A percentile compares a stretch with the other conserved stretches of the same genome.
Conservation (phyloP, 768 basidiomycete genomes). For the Neoboletus brunneissimus region DNA sequence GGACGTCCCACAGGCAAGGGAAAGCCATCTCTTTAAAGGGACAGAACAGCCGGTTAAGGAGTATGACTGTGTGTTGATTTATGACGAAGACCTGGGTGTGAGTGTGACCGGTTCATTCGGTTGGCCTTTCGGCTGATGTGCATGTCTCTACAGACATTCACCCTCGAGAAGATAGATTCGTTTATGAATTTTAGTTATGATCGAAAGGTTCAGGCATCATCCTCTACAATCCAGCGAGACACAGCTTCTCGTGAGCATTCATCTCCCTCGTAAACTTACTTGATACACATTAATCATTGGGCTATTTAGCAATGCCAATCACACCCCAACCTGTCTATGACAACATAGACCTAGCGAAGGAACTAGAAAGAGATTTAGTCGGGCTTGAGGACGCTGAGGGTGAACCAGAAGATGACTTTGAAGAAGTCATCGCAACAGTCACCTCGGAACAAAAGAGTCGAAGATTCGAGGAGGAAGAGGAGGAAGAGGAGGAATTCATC, state of each 20-base stretch:
- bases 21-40: constrained; percentile 57
- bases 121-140: constrained; percentile 7
- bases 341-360: constrained; percentile 28
- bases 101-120: constrained; percentile 31
- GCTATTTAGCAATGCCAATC: constrained; percentile 15
- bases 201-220: constrained; percentile 37
- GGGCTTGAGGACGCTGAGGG: constrained; percentile 37
- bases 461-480: constrained; percentile 26
- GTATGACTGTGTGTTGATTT: constrained; percentile 75
- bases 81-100: constrained; percentile 72
- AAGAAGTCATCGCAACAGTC: constrained; percentile 37
- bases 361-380: constrained; percentile 26
- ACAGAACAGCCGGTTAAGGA: constrained; percentile 59
- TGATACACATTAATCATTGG: constrained; percentile 2
- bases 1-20: constrained; percentile 40
- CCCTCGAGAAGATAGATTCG: constrained; percentile 74
- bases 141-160: constrained; percentile 51
- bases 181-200: constrained; percentile 54
- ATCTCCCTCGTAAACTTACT: not conserved
- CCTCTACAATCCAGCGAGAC: constrained; percentile 17
- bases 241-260: constrained; percentile 24
- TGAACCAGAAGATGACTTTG: constrained; percentile 45
- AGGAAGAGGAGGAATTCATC: constrained; percentile 33
- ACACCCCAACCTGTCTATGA: constrained; percentile 28
- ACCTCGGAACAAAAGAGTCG: constrained; percentile 31